These are phyloP conservation scores for Avicennia marina DNA, from an alignment of 257 asterid genomes.

Conservation along the genomic window DNA sequence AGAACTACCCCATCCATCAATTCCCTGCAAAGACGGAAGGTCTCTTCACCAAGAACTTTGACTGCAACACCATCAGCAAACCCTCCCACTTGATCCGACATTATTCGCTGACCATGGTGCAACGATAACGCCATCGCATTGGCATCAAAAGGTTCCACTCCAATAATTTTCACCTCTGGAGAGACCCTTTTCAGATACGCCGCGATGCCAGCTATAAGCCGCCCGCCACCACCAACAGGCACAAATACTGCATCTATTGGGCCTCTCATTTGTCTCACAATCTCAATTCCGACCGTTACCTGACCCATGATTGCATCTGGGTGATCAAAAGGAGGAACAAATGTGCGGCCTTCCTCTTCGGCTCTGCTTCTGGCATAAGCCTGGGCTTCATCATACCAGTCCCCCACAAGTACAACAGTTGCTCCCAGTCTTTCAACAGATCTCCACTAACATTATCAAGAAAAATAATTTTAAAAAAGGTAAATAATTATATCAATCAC, in stretches of 20 bases:
- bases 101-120: slow-evolving; percentile 69
- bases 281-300: slow-evolving; percentile 97
- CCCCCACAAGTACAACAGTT: slow-evolving; percentile 82
- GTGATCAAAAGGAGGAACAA: slow-evolving; percentile 94
- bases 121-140: slow-evolving; percentile 90
- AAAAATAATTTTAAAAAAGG: slow-evolving; percentile 3
- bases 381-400: slow-evolving; percentile 93
- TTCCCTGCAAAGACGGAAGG: slow-evolving; percentile 69
- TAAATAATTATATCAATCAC: not conserved
- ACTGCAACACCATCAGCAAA: slow-evolving; percentile 99
- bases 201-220: slow-evolving; percentile 96
- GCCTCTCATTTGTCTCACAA: slow-evolving; percentile 60
- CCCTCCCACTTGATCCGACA: slow-evolving; percentile 89
- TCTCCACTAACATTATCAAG: slow-evolving; percentile 50
- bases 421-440: slow-evolving; percentile 88
- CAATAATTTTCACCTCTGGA: slow-evolving; percentile 79
- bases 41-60: slow-evolving; percentile 89
- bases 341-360: slow-evolving; percentile 57
- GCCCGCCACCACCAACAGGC: slow-evolving; percentile 98
- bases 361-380: slow-evolving; percentile 71
- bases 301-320: slow-evolving; percentile 87
- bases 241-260: slow-evolving; percentile 82
- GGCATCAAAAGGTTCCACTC: slow-evolving; percentile 93
- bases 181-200: slow-evolving; percentile 84
- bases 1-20: slow-evolving; percentile 79